Conservation (phyloP, 1,139 yeast species). For the Meyerozyma athensensis region DNA sequence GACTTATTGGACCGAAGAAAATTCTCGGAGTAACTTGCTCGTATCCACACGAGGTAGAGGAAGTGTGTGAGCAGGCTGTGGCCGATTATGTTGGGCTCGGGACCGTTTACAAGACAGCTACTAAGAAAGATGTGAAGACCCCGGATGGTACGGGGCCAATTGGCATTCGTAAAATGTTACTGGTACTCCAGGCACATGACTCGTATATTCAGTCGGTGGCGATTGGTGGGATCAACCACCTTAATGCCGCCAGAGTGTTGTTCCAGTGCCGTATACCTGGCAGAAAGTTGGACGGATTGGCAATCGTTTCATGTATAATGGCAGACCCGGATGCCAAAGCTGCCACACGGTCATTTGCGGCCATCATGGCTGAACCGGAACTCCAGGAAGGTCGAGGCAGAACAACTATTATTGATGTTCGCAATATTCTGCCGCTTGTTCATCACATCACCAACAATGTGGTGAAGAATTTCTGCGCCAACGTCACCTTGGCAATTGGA, state of each 20-base stretch:
- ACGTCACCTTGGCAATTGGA: constrained; percentile 80
- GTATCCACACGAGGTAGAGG: constrained; percentile 50
- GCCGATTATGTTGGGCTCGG: constrained; percentile 90
- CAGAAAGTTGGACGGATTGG: constrained; percentile 66
- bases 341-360: constrained; percentile 41
- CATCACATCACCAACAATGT: constrained; percentile 90
- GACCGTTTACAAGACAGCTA: constrained; percentile 67
- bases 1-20: constrained; percentile 64
- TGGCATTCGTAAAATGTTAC: constrained; percentile 57
- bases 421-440: constrained; percentile 49
- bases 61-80: constrained; percentile 47
- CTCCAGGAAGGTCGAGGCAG: constrained; percentile 4
- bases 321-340: constrained; percentile 54
- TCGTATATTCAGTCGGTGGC: constrained; percentile 56
- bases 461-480: constrained; percentile 87
- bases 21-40: constrained; percentile 80
- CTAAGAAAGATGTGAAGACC: constrained; percentile 54
- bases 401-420: constrained; percentile 4
- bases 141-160: constrained; percentile 53
- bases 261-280: constrained; percentile 45
- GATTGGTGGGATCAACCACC: constrained; percentile 79
- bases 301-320: constrained; percentile 85
- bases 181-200: constrained; percentile 34
- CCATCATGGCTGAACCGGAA: constrained; percentile 7
- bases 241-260: constrained; percentile 56